Evolutionary conservation across 768 basidiomycete species (phyloP).

Genomic region (Agaricus bisporus): DNA sequence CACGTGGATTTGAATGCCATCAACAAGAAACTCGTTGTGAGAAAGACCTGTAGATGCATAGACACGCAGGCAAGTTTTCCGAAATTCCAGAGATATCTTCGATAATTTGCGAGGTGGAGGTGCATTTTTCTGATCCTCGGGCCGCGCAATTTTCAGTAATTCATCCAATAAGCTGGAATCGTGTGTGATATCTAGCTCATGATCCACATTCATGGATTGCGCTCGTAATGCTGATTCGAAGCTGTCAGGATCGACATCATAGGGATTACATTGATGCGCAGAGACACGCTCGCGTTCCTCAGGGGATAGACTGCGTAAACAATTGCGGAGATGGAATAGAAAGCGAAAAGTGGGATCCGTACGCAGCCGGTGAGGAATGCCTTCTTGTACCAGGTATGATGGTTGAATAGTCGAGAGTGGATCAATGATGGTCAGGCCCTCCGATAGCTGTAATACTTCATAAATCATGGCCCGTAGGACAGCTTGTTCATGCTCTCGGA

Average conservation of each 20-base stretch:
- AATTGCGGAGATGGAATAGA: conserved; percentile 71
- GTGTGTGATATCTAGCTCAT: conserved; percentile 10
- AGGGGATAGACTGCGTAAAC: conserved; percentile 38
- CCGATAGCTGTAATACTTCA: conserved; percentile 46
- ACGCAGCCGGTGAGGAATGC: conserved; percentile 61
- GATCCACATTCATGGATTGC: conserved; percentile 22
- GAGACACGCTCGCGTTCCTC: conserved; percentile 21
- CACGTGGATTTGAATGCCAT: conserved; percentile 21
- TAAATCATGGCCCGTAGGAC: conserved; percentile 36
- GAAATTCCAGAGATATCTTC: conserved; percentile 21
- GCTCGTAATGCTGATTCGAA: conserved; percentile 31
- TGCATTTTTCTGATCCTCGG: not conserved
- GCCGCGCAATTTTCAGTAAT: conserved; percentile 14
- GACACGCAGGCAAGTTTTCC: conserved; percentile 24
- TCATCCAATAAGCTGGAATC: conserved; percentile 13
- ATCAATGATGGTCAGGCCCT: conserved; percentile 50
- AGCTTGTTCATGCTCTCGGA: conserved; percentile 22
- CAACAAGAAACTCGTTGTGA: conserved; percentile 27
- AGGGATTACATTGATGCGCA: not conserved
- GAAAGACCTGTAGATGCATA: conserved; percentile 24
- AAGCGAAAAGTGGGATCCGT: conserved; percentile 69
- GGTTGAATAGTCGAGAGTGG: conserved; percentile 81
- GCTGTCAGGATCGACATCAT: conserved; percentile 20
- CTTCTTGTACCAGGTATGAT: conserved; percentile 76
- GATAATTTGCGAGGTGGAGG: conserved; percentile 1